Base-by-base conservation (phyloP, 345 rosid genomes). In the Clarkia xantiana region DNA sequence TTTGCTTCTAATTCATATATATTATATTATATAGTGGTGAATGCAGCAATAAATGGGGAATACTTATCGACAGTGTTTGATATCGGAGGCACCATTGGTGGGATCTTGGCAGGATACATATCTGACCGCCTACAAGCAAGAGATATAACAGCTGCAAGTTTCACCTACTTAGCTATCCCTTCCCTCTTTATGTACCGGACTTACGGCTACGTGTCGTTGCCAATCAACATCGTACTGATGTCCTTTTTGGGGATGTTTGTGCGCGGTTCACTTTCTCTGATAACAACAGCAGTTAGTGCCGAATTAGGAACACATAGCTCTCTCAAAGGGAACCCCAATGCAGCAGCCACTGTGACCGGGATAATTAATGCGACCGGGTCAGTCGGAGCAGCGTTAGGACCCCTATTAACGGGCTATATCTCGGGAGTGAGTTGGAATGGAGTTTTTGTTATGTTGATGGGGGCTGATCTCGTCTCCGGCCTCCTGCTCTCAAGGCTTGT, bases 331-430 rank as follows among this genome's bases (percentile, higher is more conserved):
- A 83, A 79, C 67, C 77, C 94, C 0, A 68, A 86, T 56, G 97
- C 97, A 40, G 43, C 86, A 59, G 96, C 96, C 1, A 90, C 97
- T 0, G 97, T 86, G 19, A 83, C 94, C 5, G 94, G 96, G 29
- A 90, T 90, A 15, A 86, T 83, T 44, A 91, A 90, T 15, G 94
- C 96, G 56, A 90, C 97, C 0, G 97, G 97, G 47, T 86, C 97
- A 0, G 72, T 90, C 3, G 97, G 97, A 38, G 96, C 97, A 3
- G 96, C 97, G 17, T 64, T 90, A 11, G 97, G 96, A 11, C 97
- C 97, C 1, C 42, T 90, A 18, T 42, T 90, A 44, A 83, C 97
- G 0, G 95, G 97, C 29, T 86, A 86, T 53, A 76, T 89, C 38
- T 89, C 95, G 9, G 67, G 86, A 3, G 57, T 45, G 62, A 90